Base-by-base conservation (phyloP, 148 eudicot species). In the Cornus kousa region DNA sequence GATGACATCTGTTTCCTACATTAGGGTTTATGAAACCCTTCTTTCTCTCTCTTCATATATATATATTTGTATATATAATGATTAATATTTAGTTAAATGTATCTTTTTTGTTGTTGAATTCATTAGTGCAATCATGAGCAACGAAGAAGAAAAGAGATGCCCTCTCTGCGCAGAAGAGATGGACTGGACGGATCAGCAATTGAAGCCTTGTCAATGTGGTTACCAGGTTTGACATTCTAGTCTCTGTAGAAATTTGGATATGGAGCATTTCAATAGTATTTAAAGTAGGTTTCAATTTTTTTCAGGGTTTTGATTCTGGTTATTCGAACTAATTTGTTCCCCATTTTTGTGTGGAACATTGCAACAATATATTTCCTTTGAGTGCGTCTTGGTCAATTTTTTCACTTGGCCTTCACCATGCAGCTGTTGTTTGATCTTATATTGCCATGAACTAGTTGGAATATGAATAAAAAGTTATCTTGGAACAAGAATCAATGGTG, bases 171-270 rank as follows among this genome's bases (percentile, higher is more conserved):
- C 87, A 4, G 89, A 89, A 79, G 92, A 89, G 80, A 89, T 89
- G 92, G 92, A 89, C 74, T 89, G 89, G 92, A 89, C 92, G 32
- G 92, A 89, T 76, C 89, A 89, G 84, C 92, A 87, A 60, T 80
- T 89, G 80, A 87, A 81, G 76, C 92, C 92, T 20, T 89, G 92
- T 76, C 78, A 83, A 85, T 89, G 92, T 76, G 92, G 92, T 76
- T 89, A 89, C 67, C 86, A 89, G 88, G 92, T 86, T 35, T 57
- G 71, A 31, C 5, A 33, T 48, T 62, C 19, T 10, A 16, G 66
- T 5, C 68, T 48, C 13, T 68, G 33, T 28, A 14, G 70, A 69
- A 7, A 3, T 40, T 65, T 32, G 48, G 46, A 77, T 77, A 31
- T 77, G 67, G 32, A 35, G 31, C 72, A 23, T 53, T 48, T 14